Evolutionary conservation across 345 rosid genomes (phyloP).

Genomic region (Crucihimalaya himalaica): DNA sequence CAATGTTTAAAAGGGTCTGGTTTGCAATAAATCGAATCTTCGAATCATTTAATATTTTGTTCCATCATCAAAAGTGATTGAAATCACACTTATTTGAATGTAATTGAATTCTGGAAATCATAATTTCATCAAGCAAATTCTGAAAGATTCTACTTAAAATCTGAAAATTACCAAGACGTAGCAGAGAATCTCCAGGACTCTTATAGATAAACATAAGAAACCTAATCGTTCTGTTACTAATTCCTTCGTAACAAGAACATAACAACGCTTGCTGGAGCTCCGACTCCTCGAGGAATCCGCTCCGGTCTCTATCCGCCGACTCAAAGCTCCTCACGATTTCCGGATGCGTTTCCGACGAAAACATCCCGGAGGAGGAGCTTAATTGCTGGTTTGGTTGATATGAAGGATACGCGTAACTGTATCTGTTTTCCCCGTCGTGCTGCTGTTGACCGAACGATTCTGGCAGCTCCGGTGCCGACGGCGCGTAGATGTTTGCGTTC

Average conservation of each 20-base stretch:
- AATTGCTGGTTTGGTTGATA: slow-evolving; percentile 35
- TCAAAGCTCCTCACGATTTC: slow-evolving; percentile 59
- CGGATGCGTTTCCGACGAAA: slow-evolving; percentile 56
- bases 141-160: background rate
- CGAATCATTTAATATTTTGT: background rate
- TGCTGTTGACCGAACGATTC: slow-evolving; percentile 35
- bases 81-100: background rate
- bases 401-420: slow-evolving; percentile 34
- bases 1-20: background rate
- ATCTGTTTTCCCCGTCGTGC: background rate
- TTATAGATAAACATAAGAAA: slow-evolving; percentile 69
- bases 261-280: slow-evolving; percentile 65
- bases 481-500: slow-evolving; percentile 41
- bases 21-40: background rate
- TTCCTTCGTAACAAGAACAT: slow-evolving; percentile 48
- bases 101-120: background rate
- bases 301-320: slow-evolving; percentile 62
- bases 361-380: slow-evolving; percentile 36
- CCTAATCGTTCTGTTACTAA: slow-evolving; percentile 54
- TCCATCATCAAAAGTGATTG: background rate
- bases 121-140: background rate
- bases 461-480: slow-evolving; percentile 55
- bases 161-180: slow-evolving; percentile 45
- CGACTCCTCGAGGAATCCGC: slow-evolving; percentile 64
- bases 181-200: slow-evolving; percentile 50